Evolutionary conservation across 1,284 basidiomycete species (phyloP), one percentile per base, ranked within the genome.

Genomic region (Ceratobasidium sp.): DNA sequence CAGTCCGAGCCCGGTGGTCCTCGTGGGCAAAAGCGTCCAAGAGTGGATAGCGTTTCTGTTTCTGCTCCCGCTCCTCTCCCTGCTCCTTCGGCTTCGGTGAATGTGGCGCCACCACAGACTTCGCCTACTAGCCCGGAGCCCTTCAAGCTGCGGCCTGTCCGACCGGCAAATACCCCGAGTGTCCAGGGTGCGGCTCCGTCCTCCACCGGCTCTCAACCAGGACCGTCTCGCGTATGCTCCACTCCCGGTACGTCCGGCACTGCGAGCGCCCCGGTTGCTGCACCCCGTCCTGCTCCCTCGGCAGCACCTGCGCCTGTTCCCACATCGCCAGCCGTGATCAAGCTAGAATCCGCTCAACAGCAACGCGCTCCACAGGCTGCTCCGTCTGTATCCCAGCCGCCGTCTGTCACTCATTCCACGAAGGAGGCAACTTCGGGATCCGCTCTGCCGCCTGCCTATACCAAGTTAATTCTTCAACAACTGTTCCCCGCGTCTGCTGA

Each of bases 111-210:
- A 9, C 30, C 53, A 18, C 67, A 26, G 12, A 4, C 16, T 18
- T 32, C 53, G 16, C 57, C 55, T 23, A 55, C 26, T 6, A 34
- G 53, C 32, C 41, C 67, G 6, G 30, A 23, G n/a, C 26, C 39
- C 2, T 70, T 58, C 43, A 26, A 53, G 10, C 55, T 70, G 23
- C 67, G 67, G 16, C 67, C 67, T 18, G 53, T 59, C 8, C 53
- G 30, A 18, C 41, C 28, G 26, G 32, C 34, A 23, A n/a, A 43
- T 59, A 8, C 39, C 26, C 10, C 6, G 14, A 41, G 4, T 8
- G 41, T 39, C 6, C 58, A n/a, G 18, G 14, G 16, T 2, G 18
- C 18, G 18, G 28, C 52, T 30, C 28, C 14, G 6, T 32, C 52
- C n/a, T 12, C 52, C 12, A 53, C 18, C 10, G 14, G 18, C 28